These are phyloP conservation scores for Lichenothelia convexa DNA, from an alignment of 495 filamentous ascomycete species.

Conservation along the genomic window DNA sequence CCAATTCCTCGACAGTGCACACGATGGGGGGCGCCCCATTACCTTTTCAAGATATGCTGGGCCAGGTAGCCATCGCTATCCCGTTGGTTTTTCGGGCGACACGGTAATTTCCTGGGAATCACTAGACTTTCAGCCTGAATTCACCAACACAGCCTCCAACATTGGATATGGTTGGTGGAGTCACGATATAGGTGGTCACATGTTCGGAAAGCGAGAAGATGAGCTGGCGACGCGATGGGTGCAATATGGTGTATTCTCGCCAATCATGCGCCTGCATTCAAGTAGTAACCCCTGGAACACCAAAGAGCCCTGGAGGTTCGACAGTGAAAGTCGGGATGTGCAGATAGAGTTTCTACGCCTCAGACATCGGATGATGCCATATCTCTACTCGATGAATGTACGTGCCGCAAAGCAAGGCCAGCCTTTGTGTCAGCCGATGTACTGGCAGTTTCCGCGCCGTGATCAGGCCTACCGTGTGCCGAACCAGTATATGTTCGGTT, in stretches of 20 bases:
- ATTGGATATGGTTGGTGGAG: constrained; percentile 50
- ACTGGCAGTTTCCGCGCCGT: constrained; percentile 32
- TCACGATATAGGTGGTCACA: constrained; percentile 44
- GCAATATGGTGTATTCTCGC: constrained; percentile 38
- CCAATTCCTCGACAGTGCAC: constrained; percentile 33
- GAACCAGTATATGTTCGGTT: constrained; percentile 37
- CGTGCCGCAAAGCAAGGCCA: constrained; percentile 23
- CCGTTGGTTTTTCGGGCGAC: constrained; percentile 43
- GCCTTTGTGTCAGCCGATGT: constrained; percentile 38
- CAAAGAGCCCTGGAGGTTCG: constrained; percentile 40
- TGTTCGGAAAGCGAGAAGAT: constrained; percentile 30
- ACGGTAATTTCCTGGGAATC: constrained; percentile 36
- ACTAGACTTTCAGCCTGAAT: constrained; percentile 41
- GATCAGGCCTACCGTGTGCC: constrained; percentile 31
- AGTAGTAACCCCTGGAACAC: constrained; percentile 30
- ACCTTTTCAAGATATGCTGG: constrained; percentile 40
- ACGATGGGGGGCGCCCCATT: constrained; percentile 12
- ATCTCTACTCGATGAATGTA: constrained; percentile 37
- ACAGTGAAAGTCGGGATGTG: constrained; percentile 18
- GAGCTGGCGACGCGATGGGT: constrained; percentile 38
- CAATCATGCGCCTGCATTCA: constrained; percentile 39
- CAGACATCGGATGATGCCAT: constrained; percentile 36
- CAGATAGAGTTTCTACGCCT: constrained; percentile 30
- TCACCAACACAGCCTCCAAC: constrained; percentile 42
- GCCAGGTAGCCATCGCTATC: constrained; percentile 40